These are phyloP conservation scores for Saccharum spontaneum DNA, from an alignment of 176 grass and related monocot species.

Conservation along the genomic window DNA sequence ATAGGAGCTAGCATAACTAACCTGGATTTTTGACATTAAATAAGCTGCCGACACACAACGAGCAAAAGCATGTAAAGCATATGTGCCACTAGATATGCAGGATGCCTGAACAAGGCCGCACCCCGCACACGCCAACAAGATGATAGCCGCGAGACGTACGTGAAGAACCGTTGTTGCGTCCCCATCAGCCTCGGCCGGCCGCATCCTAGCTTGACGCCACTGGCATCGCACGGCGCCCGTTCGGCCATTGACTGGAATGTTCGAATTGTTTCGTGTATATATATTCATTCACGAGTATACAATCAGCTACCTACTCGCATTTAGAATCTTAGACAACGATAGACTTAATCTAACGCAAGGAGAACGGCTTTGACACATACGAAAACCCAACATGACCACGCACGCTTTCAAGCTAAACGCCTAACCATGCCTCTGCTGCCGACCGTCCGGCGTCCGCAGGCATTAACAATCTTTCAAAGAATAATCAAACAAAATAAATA, in stretches of 20 bases:
- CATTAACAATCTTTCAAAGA: background rate
- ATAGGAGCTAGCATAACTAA: background rate
- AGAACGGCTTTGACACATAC: background rate
- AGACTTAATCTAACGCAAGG: background rate
- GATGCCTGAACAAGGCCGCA: background rate
- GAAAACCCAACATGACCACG: background rate
- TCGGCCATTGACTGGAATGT: constrained; percentile 18
- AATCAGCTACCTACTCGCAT: background rate
- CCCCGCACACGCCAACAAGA: background rate
- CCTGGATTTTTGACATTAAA: background rate
- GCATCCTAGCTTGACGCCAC: background rate
- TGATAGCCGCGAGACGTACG: background rate
- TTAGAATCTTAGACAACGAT: background rate
- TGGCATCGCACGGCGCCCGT: background rate
- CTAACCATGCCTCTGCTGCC: background rate
- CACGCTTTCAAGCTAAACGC: too few relatives aligned
- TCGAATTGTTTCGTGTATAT: constrained; percentile 3
- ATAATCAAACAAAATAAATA: background rate
- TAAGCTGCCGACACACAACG: constrained; percentile 14
- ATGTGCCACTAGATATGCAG: background rate
- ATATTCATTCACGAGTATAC: background rate
- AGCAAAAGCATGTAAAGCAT: background rate
- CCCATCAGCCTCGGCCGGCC: constrained; percentile 18
- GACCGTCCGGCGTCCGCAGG: background rate
- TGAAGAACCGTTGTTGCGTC: constrained; percentile 29